Percentiles rank a stretch among this genome's conserved stretches.
phyloP scores from a whole-genome alignment of 139 green algal species.

The Trebouxia sp. region DNA sequence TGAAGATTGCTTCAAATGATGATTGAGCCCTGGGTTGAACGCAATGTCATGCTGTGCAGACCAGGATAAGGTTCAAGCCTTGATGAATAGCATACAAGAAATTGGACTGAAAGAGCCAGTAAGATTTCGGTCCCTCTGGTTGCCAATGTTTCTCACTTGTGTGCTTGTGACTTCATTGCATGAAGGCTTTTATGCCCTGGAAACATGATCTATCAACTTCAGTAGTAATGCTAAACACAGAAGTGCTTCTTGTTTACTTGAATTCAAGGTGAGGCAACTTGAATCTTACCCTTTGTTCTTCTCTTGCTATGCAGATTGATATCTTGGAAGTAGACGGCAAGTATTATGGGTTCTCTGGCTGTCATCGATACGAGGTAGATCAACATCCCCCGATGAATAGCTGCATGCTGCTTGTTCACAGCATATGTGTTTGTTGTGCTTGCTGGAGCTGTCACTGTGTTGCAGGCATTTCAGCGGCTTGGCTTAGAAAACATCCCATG shows the following conservation, averaged over 20 bases:
- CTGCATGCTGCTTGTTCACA: neutral
- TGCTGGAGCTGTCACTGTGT: too few relatives aligned
- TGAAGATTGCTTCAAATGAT: too few relatives aligned
- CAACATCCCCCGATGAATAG: too few relatives aligned
- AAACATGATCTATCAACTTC: too few relatives aligned
- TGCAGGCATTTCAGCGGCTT: conserved; percentile 44
- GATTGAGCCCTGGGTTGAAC: neutral
- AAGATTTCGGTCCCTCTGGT: neutral
- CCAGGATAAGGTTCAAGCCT: conserved; percentile 76
- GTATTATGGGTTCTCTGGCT: conserved; percentile 90
- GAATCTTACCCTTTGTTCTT: neutral
- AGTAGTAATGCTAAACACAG: too few relatives aligned
- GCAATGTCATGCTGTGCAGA: conserved; percentile 45
- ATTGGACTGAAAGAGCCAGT: conserved; percentile 85
- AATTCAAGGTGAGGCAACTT: neutral
- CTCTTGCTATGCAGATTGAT: conserved; percentile 63
- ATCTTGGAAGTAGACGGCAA: conserved; percentile 79
- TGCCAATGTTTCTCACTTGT: too few relatives aligned
- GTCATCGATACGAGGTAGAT: conserved; percentile 83
- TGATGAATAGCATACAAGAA: conserved; percentile 82
- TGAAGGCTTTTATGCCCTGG: too few relatives aligned
- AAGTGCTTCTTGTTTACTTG: neutral
- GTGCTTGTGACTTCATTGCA: too few relatives aligned
- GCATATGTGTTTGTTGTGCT: neutral
- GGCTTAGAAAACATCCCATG: conserved; percentile 82